Evolutionary conservation across 179 eudicot species (phyloP).

Genomic region (Spinacia oleracea): DNA sequence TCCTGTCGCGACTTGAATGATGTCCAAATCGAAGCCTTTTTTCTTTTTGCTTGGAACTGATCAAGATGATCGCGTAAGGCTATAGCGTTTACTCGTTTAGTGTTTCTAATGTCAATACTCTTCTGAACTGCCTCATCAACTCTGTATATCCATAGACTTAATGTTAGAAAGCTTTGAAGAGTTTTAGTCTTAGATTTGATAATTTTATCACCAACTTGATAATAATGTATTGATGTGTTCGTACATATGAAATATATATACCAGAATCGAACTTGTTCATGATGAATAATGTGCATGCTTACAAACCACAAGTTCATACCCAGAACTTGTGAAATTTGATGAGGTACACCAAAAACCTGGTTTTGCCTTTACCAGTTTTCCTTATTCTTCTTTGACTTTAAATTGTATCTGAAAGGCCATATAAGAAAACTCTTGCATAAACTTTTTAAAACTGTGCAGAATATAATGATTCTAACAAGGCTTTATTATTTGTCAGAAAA

Average conservation of each 20-base stretch:
- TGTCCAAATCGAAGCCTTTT: background rate
- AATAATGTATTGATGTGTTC: background rate
- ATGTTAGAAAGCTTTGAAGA: no score
- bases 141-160: background rate
- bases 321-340: conserved; percentile 93
- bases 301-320: conserved; percentile 81
- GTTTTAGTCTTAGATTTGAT: background rate
- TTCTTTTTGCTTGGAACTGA: background rate
- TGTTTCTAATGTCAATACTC: background rate
- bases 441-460: background rate
- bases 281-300: conserved; percentile 36
- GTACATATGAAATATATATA: background rate
- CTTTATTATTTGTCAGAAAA: background rate
- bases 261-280: background rate
- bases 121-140: background rate
- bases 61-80: background rate
- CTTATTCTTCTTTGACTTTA: background rate
- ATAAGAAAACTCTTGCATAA: background rate
- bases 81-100: background rate
- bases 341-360: conserved; percentile 51
- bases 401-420: background rate
- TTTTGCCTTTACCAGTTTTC: conserved; percentile 10
- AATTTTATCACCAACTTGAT: background rate
- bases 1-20: background rate
- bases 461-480: background rate